Percentiles rank a stretch among this genome's conserved stretches.
phyloP scores from a whole-genome alignment of 305 asterid species.

The Petunia hybrid region DNA sequence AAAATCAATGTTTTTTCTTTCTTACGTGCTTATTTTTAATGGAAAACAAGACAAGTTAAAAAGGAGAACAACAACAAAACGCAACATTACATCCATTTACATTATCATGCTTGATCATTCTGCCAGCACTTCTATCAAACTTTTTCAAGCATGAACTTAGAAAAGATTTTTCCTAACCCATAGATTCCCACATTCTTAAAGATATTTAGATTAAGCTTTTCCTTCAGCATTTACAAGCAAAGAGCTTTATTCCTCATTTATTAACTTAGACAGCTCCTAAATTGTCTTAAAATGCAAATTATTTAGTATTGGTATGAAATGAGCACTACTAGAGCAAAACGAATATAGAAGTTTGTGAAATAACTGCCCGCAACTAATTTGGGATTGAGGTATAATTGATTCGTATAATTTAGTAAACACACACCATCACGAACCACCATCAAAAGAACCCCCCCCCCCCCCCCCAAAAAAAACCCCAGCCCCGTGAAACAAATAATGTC shows the following conservation, averaged over 20 bases:
- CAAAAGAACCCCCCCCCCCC: neutral
- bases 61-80: neutral
- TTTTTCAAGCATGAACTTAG: neutral
- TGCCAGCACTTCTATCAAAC: neutral
- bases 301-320: neutral
- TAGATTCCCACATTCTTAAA: constrained; percentile 15
- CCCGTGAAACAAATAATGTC: constrained; percentile 20
- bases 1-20: constrained; percentile 10
- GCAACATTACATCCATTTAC: neutral
- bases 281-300: neutral
- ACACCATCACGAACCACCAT: too few species aligned
- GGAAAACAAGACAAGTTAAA: neutral
- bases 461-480: neutral
- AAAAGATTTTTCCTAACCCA: constrained; percentile 3
- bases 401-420: neutral
- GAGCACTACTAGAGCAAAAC: neutral
- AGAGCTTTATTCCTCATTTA: neutral
- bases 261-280: neutral
- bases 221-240: constrained; percentile 16
- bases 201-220: constrained; percentile 7
- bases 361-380: neutral
- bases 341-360: neutral
- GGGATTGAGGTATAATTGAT: neutral
- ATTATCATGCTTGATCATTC: neutral
- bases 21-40: neutral